Evolutionary conservation across 441 rosid genomes (phyloP).

Genomic region (Gossypium trilobum): DNA sequence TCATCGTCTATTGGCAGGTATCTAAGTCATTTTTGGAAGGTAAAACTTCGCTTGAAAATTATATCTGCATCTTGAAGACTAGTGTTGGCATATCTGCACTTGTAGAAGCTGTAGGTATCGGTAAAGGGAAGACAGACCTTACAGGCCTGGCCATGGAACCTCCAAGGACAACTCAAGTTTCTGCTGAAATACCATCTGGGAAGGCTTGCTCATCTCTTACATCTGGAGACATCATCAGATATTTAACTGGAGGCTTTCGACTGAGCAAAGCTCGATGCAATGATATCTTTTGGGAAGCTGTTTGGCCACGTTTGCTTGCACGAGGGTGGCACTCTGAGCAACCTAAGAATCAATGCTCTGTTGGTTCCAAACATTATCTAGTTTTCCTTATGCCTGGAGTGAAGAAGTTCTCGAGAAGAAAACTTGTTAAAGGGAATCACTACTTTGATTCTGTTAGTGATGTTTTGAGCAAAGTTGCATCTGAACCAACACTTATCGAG

Average conservation of each 20-base stretch:
- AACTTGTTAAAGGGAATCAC: slow-evolving; percentile 57
- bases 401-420: slow-evolving; percentile 52
- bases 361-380: slow-evolving; percentile 33
- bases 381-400: slow-evolving; percentile 70
- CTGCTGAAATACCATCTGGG: slow-evolving; percentile 26
- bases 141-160: slow-evolving; percentile 40
- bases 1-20: slow-evolving; percentile 33
- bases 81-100: slow-evolving; percentile 43
- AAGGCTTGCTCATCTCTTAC: slow-evolving; percentile 54
- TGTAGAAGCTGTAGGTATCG: slow-evolving; percentile 62
- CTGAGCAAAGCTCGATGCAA: slow-evolving; percentile 65
- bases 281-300: slow-evolving; percentile 79
- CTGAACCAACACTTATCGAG: slow-evolving; percentile 63
- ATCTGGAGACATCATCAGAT: slow-evolving; percentile 43
- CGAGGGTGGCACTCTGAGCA: slow-evolving; percentile 76
- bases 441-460: slow-evolving; percentile 76
- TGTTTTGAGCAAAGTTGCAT: slow-evolving; percentile 56
- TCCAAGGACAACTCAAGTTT: slow-evolving; percentile 31
- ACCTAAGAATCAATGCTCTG: slow-evolving; percentile 34
- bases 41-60: slow-evolving; percentile 41
- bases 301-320: slow-evolving; percentile 74
- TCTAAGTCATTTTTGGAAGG: slow-evolving; percentile 53
- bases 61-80: slow-evolving; percentile 34
- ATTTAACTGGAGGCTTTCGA: slow-evolving; percentile 55
- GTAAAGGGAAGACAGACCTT: slow-evolving; percentile 66